These are phyloP conservation scores for Termitomyces sp. DNA, from an alignment of 768 basidiomycete genomes.

Conservation along the genomic window DNA sequence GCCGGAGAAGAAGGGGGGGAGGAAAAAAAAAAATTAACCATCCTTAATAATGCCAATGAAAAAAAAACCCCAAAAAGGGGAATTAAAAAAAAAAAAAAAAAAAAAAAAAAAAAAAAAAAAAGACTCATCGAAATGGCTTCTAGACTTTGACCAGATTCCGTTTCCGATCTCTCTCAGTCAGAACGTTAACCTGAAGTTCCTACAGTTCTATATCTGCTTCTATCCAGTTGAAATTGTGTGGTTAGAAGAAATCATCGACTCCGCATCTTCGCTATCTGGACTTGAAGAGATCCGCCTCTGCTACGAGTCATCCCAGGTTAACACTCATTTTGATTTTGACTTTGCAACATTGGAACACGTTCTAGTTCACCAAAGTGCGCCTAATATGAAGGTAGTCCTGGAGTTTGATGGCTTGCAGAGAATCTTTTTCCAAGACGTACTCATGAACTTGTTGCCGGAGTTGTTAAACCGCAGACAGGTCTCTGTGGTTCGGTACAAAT, in stretches of 20 bases:
- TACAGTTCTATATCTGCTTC: neutral
- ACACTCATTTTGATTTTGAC: neutral
- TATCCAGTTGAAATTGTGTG: neutral
- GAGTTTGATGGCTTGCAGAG: too few species aligned
- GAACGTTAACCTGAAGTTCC: neutral
- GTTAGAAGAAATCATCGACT: neutral
- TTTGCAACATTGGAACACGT: neutral
- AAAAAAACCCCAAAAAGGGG: too few species aligned
- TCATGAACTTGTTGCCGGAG: too few species aligned
- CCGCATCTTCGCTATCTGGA: neutral
- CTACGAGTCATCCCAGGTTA: neutral
- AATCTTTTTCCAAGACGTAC: too few species aligned
- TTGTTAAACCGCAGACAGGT: neutral
- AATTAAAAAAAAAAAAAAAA: too few species aligned
- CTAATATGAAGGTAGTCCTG: neutral
- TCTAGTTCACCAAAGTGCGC: too few species aligned
- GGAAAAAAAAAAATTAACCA: too few species aligned
- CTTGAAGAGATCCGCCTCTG: neutral
- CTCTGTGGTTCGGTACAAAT: neutral
- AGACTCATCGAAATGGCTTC: too few species aligned
- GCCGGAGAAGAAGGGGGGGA: too few species aligned
- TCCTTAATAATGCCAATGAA: too few species aligned
- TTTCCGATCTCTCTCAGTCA: neutral
- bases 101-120: too few species aligned
- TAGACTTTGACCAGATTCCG: neutral